Base-by-base conservation (phyloP, 192 early-diverging fungal species). In the Phycomyces nitens region DNA sequence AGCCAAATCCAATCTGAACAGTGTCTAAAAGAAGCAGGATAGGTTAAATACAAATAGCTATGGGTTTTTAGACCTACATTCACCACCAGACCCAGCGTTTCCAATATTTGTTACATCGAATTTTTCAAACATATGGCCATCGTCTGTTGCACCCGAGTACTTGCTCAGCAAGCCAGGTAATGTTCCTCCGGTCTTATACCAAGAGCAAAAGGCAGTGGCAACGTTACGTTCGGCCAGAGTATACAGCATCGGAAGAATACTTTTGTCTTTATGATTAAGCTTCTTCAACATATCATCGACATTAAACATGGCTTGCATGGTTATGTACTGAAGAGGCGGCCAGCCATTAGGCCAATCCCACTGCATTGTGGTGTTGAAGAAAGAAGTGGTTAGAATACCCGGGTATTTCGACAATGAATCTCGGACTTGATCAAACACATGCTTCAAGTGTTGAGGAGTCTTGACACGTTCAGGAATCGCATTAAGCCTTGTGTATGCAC, bases 41-140 rank as follows among this genome's bases (percentile, higher is more conserved):
- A 34, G 7, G 29, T 5, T 34, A 34, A 34, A 5, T 34, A 34
- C 7, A 34, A 34, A 34, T 2, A 34, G 7, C 2, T 34, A n/a
- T 34, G 29, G 29, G 0, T 24, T 3, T 52, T 18, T 51, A 23
- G n/a, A 23, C 53, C 56, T 58, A 62, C 61, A 89, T 70, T 91
- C 89, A 56, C 89, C 89, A 29, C 86, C 86, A 9, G 65, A 70
- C 29, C 86, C 89, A 22, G 79, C 58, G 3, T 44, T 52, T 38
- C 82, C 84, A 0, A 86, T 34, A 1, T 39, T n/a, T 21, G 55
- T 58, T n/a, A 78, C 82, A 65, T 82, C 79, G 60, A 80, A 89
- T 74, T 91, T 91, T 76, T 91, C 89, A 78, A 88, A 89, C 72
- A 91, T 89, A 55, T 88, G 83, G 1, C 89, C 89, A 2, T 67